Conservation (phyloP, 2,329 filamentous ascomycete species). For the Alternaria angustiovoidea region DNA sequence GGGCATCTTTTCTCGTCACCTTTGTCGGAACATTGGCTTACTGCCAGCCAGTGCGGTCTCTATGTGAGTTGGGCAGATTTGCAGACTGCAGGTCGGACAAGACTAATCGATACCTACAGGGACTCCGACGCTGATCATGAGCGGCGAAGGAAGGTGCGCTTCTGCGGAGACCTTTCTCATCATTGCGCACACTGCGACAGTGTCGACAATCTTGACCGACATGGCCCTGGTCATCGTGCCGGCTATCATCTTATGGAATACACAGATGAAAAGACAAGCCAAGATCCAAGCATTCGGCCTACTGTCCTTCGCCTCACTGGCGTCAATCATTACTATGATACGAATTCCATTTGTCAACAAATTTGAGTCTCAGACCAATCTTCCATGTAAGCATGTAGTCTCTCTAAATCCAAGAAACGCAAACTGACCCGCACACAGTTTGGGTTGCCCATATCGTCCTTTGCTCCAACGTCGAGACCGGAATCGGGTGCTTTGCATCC, state of each 20-base stretch:
- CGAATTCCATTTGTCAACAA: slow-evolving; percentile 35
- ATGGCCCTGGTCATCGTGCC: slow-evolving; percentile 30
- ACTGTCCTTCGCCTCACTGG: slow-evolving; percentile 31
- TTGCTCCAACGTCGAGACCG: slow-evolving; percentile 36
- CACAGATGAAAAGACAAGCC: slow-evolving; percentile 31
- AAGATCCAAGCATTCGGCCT: slow-evolving; percentile 33
- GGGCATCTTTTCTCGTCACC: slow-evolving; percentile 33
- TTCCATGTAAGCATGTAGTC: slow-evolving; percentile 23
- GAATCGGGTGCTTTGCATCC: slow-evolving; percentile 32
- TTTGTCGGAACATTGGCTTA: slow-evolving; percentile 31
- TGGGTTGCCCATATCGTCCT: slow-evolving; percentile 35
- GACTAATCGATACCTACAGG: neutral
- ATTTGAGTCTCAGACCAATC: slow-evolving; percentile 21
- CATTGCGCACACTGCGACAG: slow-evolving; percentile 30
- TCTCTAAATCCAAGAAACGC: neutral
- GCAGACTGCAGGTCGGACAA: neutral
- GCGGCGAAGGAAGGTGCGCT: slow-evolving; percentile 23
- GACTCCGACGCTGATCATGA: slow-evolving; percentile 9
- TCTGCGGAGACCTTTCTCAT: slow-evolving; percentile 29
- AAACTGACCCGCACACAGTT: slow-evolving; percentile 1
- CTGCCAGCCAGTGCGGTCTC: slow-evolving; percentile 25
- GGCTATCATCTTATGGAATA: slow-evolving; percentile 34
- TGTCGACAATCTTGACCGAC: slow-evolving; percentile 32
- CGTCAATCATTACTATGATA: slow-evolving; percentile 28
- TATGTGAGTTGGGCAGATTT: neutral